Evolutionary conservation across 2,329 filamentous ascomycete genomes (phyloP), one percentile per base, ranked within the genome.

Genomic region (Alternaria sp.): DNA sequence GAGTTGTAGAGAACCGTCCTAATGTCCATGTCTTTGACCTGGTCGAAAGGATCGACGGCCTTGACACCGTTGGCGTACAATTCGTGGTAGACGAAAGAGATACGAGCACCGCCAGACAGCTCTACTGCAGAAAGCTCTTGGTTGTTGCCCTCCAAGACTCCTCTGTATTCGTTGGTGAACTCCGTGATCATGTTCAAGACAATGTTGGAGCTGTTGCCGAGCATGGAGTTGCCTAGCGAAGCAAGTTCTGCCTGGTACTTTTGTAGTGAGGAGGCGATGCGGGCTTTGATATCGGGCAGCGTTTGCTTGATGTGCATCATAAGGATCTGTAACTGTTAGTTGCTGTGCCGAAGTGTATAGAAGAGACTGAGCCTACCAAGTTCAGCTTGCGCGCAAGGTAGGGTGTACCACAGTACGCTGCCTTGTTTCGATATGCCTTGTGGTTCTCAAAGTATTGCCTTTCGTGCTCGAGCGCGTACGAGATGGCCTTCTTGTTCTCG

Each of bases 261-360:
- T 78, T 94, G 91, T 64, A 99, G 85, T 13, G 95, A 97, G 70
- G 92, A 91, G n/a, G 92, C 88, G 73, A 99, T 99, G 68, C 96
- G 91, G 13, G 92, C 93, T 84, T 99, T 99, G 86, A 99, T 99
- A 78, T 99, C 96, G 44, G 96, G 96, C 13, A 99, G 88, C 2
- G 96, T 99, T 84, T 99, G 95, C 84, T 99, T 99, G 86, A 99
- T 99, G 85, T 99, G 96, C 96, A 99, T 99, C 95, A 99, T 98
- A 72, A 99, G 87, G 77, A 99, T 98, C 86, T 88, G 75, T 13
- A 54, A 30, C 3, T 9, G 69, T 81, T 68, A 80, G 77, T 57
- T 7, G 66, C 21, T 50, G 32, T 21, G 36, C 21, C n/a, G 43
- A 17, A 9, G n/a, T 6, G 17, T 21, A 52, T 17, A 23, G 9